Evolutionary conservation across 2,329 filamentous ascomycete species (phyloP).

Genomic region (Scleromitrula shiraiana): DNA sequence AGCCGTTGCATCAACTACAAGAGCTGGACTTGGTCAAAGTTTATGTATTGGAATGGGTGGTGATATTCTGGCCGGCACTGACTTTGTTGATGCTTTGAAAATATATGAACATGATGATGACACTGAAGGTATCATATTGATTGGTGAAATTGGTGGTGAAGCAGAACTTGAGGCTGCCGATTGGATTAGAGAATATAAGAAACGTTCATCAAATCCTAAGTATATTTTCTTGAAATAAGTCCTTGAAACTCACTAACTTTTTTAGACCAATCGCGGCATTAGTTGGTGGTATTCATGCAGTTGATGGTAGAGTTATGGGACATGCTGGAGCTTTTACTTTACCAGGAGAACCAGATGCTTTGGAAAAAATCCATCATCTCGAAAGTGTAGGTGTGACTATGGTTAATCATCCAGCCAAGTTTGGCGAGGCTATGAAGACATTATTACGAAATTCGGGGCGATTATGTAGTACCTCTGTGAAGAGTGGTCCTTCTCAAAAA

Average conservation of each 20-base stretch:
- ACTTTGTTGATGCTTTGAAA: constrained; percentile 60
- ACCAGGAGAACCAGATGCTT: constrained; percentile 55
- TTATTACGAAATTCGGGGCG: constrained; percentile 40
- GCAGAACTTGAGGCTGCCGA: constrained; percentile 63
- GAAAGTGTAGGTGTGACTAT: constrained; percentile 58
- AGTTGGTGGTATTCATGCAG: constrained; percentile 58
- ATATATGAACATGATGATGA: constrained; percentile 58
- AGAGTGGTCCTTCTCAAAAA: constrained; percentile 35
- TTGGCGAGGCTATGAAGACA: constrained; percentile 59
- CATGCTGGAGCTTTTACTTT: constrained; percentile 69
- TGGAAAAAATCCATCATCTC: constrained; percentile 60
- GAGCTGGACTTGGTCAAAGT: constrained; percentile 63
- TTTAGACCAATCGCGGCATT: constrained; percentile 63
- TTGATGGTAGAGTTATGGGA: constrained; percentile 62
- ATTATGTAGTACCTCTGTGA: constrained; percentile 31
- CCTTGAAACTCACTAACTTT: neutral
- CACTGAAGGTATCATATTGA: constrained; percentile 58
- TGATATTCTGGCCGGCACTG: constrained; percentile 65
- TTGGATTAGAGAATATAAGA: constrained; percentile 61
- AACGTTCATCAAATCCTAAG: constrained; percentile 53
- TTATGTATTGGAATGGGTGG: constrained; percentile 68
- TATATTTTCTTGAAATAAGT: constrained; percentile 30
- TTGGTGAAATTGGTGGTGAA: constrained; percentile 60
- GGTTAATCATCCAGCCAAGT: constrained; percentile 68
- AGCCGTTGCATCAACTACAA: constrained; percentile 61